phyloP scores from a whole-genome alignment of 306 rosid species.

The Astragalus glycyphyllos region DNA sequence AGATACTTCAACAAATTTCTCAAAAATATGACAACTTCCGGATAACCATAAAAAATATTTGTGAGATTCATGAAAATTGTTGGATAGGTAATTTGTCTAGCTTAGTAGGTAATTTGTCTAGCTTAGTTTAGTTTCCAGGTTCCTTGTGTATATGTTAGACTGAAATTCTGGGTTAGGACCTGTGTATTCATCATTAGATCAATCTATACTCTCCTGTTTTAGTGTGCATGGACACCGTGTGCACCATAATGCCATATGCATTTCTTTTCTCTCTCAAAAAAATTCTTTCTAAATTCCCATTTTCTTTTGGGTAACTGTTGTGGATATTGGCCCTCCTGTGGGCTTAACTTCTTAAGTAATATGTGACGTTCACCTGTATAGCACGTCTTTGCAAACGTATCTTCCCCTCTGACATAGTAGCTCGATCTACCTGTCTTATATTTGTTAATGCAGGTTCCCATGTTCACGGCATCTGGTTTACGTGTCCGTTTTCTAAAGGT shows the following conservation, averaged over 20 bases:
- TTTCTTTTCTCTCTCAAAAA: not conserved
- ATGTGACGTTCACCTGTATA: not conserved
- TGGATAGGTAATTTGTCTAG: conserved; percentile 7
- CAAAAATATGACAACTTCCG: conserved; percentile 13
- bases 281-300: not conserved
- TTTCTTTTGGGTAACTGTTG: conserved; percentile 19
- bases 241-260: not conserved
- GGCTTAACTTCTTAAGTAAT: not conserved
- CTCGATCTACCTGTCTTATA: conserved; percentile 25
- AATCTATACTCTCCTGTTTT: not conserved
- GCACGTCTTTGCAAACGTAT: conserved; percentile 1
- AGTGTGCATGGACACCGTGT: not conserved
- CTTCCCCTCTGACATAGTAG: conserved; percentile 2
- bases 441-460: conserved; percentile 66
- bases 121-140: conserved; percentile 15
- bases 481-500: conserved; percentile 99
- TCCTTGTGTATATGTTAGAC: not conserved
- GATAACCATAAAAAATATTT: conserved; percentile 13
- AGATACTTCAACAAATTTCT: conserved; percentile 14
- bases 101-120: conserved; percentile 18
- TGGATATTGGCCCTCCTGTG: conserved; percentile 27
- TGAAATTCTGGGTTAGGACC: not conserved
- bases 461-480: conserved; percentile 95
- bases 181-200: conserved; percentile 17
- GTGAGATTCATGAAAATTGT: conserved; percentile 7